phyloP scores from a whole-genome alignment of 257 asterid genomes.

The Salvia hispanica region DNA sequence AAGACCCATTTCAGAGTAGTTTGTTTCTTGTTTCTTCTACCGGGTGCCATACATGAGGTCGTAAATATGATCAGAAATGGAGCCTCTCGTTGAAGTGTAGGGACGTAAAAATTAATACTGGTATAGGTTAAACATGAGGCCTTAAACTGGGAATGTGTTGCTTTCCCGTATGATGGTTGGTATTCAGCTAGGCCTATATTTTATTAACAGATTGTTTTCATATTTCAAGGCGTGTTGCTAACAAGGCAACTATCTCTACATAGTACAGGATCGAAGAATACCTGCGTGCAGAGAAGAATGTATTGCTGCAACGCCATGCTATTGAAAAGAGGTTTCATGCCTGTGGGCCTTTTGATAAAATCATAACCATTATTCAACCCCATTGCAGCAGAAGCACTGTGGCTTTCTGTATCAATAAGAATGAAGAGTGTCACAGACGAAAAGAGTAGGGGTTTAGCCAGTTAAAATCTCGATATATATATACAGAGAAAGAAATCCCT shows the following conservation, averaged over 20 bases:
- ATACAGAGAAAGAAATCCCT: not conserved
- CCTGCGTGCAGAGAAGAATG: constrained; percentile 92
- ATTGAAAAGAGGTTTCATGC: constrained; percentile 67
- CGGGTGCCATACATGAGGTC: not conserved
- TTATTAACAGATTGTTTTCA: not conserved
- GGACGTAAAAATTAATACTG: not conserved
- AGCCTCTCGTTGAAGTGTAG: not conserved
- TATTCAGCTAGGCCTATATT: not conserved
- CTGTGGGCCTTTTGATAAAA: constrained; percentile 47
- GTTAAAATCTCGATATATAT: not conserved
- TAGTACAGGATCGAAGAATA: constrained; percentile 25
- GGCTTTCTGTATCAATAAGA: constrained; percentile 41
- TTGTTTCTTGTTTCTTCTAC: not conserved
- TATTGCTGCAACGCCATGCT: constrained; percentile 81
- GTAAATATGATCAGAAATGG: not conserved
- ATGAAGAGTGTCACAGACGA: constrained; percentile 3
- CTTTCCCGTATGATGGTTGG: not conserved
- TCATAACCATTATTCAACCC: constrained; percentile 50
- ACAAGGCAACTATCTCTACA: not conserved
- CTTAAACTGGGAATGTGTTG: not conserved
- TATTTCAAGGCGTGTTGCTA: not conserved
- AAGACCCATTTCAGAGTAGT: constrained; percentile 15
- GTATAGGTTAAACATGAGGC: constrained; percentile 6
- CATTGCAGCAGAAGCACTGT: constrained; percentile 37
- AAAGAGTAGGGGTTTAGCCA: not conserved